These are phyloP conservation scores for Solanum bulbocastanum DNA, from an alignment of 257 asterid species.

Conservation along the genomic window DNA sequence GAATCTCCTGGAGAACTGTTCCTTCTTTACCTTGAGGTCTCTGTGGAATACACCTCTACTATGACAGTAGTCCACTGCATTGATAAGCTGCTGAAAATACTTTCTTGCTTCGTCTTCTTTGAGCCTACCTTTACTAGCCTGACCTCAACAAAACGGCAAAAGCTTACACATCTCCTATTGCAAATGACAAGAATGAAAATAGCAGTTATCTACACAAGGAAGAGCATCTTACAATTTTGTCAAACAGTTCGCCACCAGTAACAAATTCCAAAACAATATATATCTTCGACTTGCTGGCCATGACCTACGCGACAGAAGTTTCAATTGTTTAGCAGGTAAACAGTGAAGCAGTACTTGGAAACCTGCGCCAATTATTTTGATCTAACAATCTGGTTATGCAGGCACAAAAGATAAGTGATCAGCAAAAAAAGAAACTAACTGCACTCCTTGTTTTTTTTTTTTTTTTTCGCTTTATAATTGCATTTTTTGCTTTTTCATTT, in stretches of 20 bases:
- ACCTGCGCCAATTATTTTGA: neutral
- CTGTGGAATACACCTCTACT: conserved; percentile 92
- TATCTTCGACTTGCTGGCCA: conserved; percentile 97
- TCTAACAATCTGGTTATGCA: neutral
- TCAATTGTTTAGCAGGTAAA: conserved; percentile 3
- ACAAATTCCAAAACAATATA: conserved; percentile 88
- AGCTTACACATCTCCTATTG: neutral
- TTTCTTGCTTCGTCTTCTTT: conserved; percentile 95
- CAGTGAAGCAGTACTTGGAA: neutral
- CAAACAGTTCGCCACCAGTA: conserved; percentile 95
- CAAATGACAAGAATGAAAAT: neutral
- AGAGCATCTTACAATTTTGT: conserved; percentile 59
- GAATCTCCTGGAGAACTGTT: neutral
- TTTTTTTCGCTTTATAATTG: neutral
- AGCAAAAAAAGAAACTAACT: neutral
- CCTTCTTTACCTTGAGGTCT: conserved; percentile 63
- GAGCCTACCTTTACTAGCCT: conserved; percentile 85
- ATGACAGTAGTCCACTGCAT: conserved; percentile 93
- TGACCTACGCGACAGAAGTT: conserved; percentile 51
- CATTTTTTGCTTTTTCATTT: neutral
- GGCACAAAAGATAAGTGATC: neutral
- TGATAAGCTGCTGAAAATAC: conserved; percentile 88
- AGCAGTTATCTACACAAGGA: neutral
- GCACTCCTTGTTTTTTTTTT: neutral
- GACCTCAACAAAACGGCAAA: conserved; percentile 7